A percentile compares a stretch with the other conserved stretches of the same genome.
These are phyloP conservation scores for Elsinoe ampelina DNA, from an alignment of 2,329 filamentous ascomycete species.

Conservation along the genomic window DNA sequence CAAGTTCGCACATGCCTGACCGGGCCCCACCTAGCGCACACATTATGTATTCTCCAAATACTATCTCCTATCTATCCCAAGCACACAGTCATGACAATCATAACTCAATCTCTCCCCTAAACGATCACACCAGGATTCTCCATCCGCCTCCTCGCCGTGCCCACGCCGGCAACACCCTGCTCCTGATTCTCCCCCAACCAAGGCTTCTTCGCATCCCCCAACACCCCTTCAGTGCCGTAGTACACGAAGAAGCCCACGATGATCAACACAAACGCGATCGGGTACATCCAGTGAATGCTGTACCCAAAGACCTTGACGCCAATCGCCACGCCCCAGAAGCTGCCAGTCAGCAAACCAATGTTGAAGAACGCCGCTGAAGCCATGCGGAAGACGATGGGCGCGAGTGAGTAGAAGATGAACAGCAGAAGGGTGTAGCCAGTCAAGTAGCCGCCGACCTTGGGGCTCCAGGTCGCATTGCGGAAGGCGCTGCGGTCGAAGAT, in stretches of 20 bases:
- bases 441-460: slow-evolving; percentile 64
- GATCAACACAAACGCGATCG: slow-evolving; percentile 89
- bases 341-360: slow-evolving; percentile 83
- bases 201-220: slow-evolving; percentile 87
- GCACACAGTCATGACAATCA: slow-evolving; percentile 23
- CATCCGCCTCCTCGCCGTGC: slow-evolving; percentile 66
- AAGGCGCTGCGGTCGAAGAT: slow-evolving; percentile 84
- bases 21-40: no score
- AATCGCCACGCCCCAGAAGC: slow-evolving; percentile 95
- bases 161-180: slow-evolving; percentile 65
- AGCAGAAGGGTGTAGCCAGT: slow-evolving; percentile 83
- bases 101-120: slow-evolving; percentile 17
- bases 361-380: slow-evolving; percentile 92
- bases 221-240: slow-evolving; percentile 69
- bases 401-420: slow-evolving; percentile 75
- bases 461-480: slow-evolving; percentile 36
- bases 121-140: slow-evolving; percentile 33
- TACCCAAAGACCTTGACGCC: slow-evolving; percentile 78
- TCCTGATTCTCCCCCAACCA: slow-evolving; percentile 89
- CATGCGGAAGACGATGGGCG: slow-evolving; percentile 81
- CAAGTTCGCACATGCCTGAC: no score
- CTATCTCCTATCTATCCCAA: no score
- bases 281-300: slow-evolving; percentile 80
- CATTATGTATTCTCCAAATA: no score
- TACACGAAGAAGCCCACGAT: slow-evolving; percentile 78